Conservation (phyloP, 768 basidiomycete species). For the Crepidotus variabilis region DNA sequence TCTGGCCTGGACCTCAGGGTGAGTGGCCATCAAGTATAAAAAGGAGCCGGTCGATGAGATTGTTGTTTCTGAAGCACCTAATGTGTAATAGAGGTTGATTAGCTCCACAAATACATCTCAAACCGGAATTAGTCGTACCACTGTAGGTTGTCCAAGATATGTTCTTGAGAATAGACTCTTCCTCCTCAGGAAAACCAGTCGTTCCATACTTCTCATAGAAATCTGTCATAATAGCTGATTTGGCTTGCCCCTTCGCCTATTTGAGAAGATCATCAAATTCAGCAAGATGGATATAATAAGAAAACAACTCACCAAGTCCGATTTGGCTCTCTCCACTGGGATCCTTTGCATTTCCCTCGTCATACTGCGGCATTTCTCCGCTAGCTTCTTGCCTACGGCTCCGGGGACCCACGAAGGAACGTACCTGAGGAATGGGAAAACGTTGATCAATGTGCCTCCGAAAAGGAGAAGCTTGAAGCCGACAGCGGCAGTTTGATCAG, state of each 20-base stretch:
- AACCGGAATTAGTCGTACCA: neutral
- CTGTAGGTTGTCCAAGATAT: neutral
- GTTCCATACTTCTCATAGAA: neutral
- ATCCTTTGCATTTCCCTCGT: constrained; percentile 9
- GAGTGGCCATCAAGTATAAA: constrained; percentile 23
- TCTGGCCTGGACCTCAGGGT: constrained; percentile 26
- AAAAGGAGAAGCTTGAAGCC: neutral
- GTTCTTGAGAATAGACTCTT: neutral
- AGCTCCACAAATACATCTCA: neutral
- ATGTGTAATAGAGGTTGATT: neutral
- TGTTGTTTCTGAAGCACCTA: neutral
- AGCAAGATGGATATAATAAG: neutral
- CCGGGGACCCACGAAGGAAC: constrained; percentile 32
- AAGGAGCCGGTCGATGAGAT: constrained; percentile 8
- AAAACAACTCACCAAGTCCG: constrained; percentile 10
- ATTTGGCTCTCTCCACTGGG: constrained; percentile 9
- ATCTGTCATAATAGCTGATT: neutral
- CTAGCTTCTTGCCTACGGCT: constrained; percentile 1
- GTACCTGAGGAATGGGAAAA: constrained; percentile 24
- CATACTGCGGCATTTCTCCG: constrained; percentile 13
- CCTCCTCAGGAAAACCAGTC: neutral
- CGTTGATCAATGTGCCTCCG: constrained; percentile 12
- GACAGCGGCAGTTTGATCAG: neutral
- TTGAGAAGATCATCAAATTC: neutral
- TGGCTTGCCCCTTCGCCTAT: neutral